Base-by-base conservation (phyloP, 345 rosid genomes). In the Hypericum androsaemum region DNA sequence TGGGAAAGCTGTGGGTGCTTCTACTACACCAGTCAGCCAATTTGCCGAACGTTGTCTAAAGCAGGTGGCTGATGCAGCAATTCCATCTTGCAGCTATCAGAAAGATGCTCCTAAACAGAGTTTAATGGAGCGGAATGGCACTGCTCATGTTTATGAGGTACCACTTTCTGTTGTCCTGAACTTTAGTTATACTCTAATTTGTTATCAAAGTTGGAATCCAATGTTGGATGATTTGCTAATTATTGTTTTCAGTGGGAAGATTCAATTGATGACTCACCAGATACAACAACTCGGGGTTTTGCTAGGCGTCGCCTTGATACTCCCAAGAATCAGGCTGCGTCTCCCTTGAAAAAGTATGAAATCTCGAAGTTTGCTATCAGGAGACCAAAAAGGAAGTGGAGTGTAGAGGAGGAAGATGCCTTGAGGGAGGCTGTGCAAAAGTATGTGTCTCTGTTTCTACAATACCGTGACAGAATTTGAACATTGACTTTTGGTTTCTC, bases 111-210 rank as follows among this genome's bases (percentile, higher is more conserved):
- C 48, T 10, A 80, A 59, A 37, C 67, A 54, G 14, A 66, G 80
- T 54, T 58, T 79, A 61, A 75, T 84, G 85, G 82, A 79, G 32
- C 52, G 76, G 47, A 71, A 84, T 47, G 47, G 50, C 50, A 71
- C 83, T 43, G 86, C 86, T 40, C 68, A 8, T 8, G 56, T 77
- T 8, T 66, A 57, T 36, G 80, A 80, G 84, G 81, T 83, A 59
- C n/a, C 53, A 51, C 52, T 22, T 4, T 37, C 9, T 43, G 43
- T 51, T 50, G 3, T 41, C 7, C 43, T 11, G 36, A 10, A 47
- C 16, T 53, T 14, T 6, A 1, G 17, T 41, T 58, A 47, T 22
- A 10, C 10, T 7, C 38, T 36, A 2, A 12, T 15, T 3, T 13
- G 5, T 6, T 10, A 7, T 14, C 14, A 36, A 3, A 13, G 15